These are phyloP conservation scores for Cadophora gregata DNA, from an alignment of 2,329 filamentous ascomycete genomes.

Conservation along the genomic window DNA sequence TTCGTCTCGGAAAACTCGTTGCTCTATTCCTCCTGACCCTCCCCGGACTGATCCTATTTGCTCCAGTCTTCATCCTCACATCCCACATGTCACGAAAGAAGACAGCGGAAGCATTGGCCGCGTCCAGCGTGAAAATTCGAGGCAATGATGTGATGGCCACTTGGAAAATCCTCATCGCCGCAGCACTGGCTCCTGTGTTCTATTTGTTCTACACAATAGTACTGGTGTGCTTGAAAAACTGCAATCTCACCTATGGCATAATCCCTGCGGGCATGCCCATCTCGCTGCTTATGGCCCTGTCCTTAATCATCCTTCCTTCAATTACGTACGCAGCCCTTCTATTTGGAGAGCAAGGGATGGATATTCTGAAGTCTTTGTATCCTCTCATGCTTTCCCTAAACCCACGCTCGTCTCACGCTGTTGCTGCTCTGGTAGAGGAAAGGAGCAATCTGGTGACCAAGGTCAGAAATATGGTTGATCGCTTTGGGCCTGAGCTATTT, in stretches of 20 bases:
- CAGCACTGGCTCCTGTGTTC: conserved; percentile 79
- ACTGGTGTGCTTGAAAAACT: conserved; percentile 74
- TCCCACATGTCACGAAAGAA: conserved; percentile 74
- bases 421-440: conserved; percentile 74
- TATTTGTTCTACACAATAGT: conserved; percentile 82
- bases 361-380: conserved; percentile 89
- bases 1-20: conserved; percentile 77
- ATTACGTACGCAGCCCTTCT: conserved; percentile 90
- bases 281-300: conserved; percentile 50
- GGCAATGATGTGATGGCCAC: conserved; percentile 90
- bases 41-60: conserved; percentile 85
- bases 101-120: conserved; percentile 84
- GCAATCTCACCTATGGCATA: conserved; percentile 77
- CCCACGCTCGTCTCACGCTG: conserved; percentile 80
- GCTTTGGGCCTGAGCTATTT: conserved; percentile 89
- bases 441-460: conserved; percentile 76
- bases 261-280: conserved; percentile 70
- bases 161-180: conserved; percentile 87
- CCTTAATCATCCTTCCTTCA: conserved; percentile 76
- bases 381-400: conserved; percentile 83
- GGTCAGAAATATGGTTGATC: conserved; percentile 89
- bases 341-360: conserved; percentile 95
- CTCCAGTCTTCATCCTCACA: conserved; percentile 83
- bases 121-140: conserved; percentile 86
- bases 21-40: conserved; percentile 80